Evolutionary conservation across 2,329 filamentous ascomycete genomes (phyloP).

Genomic region (Knoxdaviesia proteae): DNA sequence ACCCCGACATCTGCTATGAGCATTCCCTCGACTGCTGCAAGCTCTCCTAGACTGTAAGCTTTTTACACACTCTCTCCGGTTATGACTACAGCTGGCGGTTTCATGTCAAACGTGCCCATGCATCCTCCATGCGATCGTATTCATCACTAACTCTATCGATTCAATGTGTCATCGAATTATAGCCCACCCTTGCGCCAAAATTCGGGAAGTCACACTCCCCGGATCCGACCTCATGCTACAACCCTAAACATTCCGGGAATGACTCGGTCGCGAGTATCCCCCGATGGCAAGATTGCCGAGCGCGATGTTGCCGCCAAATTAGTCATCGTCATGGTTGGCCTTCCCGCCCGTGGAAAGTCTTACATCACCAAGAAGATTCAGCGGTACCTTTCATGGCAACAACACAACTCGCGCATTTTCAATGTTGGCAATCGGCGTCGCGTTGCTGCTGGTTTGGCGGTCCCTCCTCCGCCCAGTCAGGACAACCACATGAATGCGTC

Average conservation of each 20-base stretch:
- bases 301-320: constrained; percentile 91
- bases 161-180: constrained; percentile 5
- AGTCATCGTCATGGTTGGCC: constrained; percentile 93
- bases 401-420: constrained; percentile 90
- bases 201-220: constrained; percentile 57
- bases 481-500: constrained; percentile 5
- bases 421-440: constrained; percentile 87
- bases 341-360: constrained; percentile 88
- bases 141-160: not conserved
- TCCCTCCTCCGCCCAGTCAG: constrained; percentile 16
- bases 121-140: not conserved
- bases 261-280: constrained; percentile 86
- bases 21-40: constrained; percentile 35
- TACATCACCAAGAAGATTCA: constrained; percentile 98
- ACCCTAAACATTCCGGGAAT: constrained; percentile 93
- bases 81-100: not conserved
- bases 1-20: constrained; percentile 36
- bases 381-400: constrained; percentile 88
- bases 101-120: constrained; percentile 2
- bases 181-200: constrained; percentile 51
- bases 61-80: constrained; percentile 2
- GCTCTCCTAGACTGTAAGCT: constrained; percentile 36
- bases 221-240: constrained; percentile 64
- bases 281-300: constrained; percentile 82
- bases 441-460: constrained; percentile 43